Base-by-base conservation (phyloP, 2,329 filamentous ascomycete genomes). In the Plenodomus biglobosus region DNA sequence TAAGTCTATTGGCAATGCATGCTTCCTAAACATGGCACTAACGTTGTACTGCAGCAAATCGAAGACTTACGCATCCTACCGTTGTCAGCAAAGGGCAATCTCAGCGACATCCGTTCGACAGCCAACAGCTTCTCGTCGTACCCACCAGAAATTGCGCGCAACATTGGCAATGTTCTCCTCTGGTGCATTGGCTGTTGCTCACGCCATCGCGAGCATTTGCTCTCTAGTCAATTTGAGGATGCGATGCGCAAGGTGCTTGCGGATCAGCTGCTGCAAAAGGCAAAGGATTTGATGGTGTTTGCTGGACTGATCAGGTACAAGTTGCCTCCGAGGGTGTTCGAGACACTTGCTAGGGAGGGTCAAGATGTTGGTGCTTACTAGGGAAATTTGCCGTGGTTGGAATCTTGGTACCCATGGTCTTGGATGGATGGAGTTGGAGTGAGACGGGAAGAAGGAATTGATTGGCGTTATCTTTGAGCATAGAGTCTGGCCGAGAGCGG, bases 131-230 rank as follows among this genome's bases (percentile, higher is more conserved):
- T 99, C 75, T 83, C 89, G 15, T 79, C 81, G 1, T 81, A 95
- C 35, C 83, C 90, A 3, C 84, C 90, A 58, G 84, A 91, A 7
- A 88, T 99, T 35, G 87, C 92, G 2, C 86, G 90, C 68, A 95
- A 94, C 65, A 85, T 96, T 61, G 92, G 92, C 16, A 90, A 92
- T 71, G 79, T 97, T 53, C 81, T 99, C 55, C 87, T 96, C 76
- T 97, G 94, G 94, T 90, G 90, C 41, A 90, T 99, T 58, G 82
- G 87, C 36, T 91, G 88, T 75, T 95, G 92, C 73, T 86, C 87
- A 41, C 82, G 85, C 47, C 87, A 96, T 73, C 83, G 89, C 18
- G 68, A 71, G 53, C 85, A 88, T 61, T 78, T 85, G 52, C 80
- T 81, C 46, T 81, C 79, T 49, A 85, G 86, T 21, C 82, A 86